Conservation (phyloP, 306 rosid species). For the Vicia sativa region DNA sequence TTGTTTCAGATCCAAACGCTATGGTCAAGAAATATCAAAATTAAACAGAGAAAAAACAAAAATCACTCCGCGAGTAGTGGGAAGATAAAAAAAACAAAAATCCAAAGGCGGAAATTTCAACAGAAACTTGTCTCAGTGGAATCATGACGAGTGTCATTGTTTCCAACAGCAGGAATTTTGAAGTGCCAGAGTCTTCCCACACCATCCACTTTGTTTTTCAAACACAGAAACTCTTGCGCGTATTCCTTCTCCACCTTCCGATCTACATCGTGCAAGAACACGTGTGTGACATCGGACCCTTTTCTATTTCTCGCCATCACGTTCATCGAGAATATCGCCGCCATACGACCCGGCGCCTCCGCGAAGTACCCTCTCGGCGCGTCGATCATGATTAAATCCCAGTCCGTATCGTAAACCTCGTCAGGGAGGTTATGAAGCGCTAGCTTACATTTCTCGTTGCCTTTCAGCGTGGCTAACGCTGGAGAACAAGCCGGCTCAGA, state of each 20-base stretch:
- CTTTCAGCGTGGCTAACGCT: conserved; percentile 44
- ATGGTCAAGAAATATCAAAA: too few species aligned
- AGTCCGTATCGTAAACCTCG: conserved; percentile 66
- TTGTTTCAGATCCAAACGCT: not conserved
- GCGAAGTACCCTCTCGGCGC: conserved; percentile 81
- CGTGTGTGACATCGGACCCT: conserved; percentile 83
- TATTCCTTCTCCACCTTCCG: conserved; percentile 73
- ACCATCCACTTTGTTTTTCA: conserved; percentile 59
- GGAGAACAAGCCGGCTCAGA: conserved; percentile 58
- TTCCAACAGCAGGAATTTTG: conserved; percentile 54
- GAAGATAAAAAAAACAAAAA: not conserved
- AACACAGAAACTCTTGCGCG: conserved; percentile 77
- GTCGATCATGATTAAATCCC: conserved; percentile 88
- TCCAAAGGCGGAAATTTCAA: conserved; percentile 27
- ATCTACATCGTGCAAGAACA: conserved; percentile 81
- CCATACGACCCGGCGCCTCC: conserved; percentile 90
- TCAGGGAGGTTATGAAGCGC: conserved; percentile 67
- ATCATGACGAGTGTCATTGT: conserved; percentile 16
- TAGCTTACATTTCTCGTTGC: conserved; percentile 56
- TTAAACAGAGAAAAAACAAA: not conserved
- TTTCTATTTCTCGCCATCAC: conserved; percentile 72
- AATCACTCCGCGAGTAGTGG: too few species aligned
- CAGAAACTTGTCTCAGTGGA: conserved; percentile 37
- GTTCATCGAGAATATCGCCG: conserved; percentile 70
- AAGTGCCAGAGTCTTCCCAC: conserved; percentile 89